These are phyloP conservation scores for Cyclocybe cylindracea DNA, from an alignment of 768 basidiomycete species.

Conservation along the genomic window DNA sequence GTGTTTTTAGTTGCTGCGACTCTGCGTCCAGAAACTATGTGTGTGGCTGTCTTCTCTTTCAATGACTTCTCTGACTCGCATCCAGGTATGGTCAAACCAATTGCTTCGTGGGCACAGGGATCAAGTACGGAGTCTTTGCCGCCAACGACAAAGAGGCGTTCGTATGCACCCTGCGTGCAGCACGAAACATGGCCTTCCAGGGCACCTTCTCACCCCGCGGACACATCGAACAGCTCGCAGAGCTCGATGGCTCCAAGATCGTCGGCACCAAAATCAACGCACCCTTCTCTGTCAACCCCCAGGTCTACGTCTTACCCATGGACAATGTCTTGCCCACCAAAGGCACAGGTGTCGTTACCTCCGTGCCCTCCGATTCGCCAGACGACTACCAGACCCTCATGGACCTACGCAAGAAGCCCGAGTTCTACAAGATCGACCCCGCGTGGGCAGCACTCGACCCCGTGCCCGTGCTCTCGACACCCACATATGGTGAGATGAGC, in stretches of 20 bases:
- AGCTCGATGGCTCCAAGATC: slow-evolving; percentile 77
- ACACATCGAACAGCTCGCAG: slow-evolving; percentile 68
- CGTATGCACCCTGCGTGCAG: slow-evolving; percentile 85
- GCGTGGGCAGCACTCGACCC: slow-evolving; percentile 85
- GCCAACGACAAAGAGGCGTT: slow-evolving; percentile 86
- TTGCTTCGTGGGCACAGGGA: slow-evolving; percentile 87
- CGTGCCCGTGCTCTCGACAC: slow-evolving; percentile 84
- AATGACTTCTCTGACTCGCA: slow-evolving; percentile 7
- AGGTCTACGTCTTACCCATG: slow-evolving; percentile 98
- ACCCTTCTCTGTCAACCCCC: slow-evolving; percentile 76
- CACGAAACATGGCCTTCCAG: slow-evolving; percentile 98
- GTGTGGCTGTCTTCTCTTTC: slow-evolving; percentile 22
- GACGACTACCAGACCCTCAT: slow-evolving; percentile 91
- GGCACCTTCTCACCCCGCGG: slow-evolving; percentile 76
- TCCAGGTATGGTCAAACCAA: slow-evolving; percentile 96
- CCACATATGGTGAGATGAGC: slow-evolving; percentile 90
- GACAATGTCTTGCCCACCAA: slow-evolving; percentile 96
- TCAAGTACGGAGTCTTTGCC: slow-evolving; percentile 94
- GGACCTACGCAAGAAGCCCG: slow-evolving; percentile 94
- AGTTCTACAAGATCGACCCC: slow-evolving; percentile 93
- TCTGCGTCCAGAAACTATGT: slow-evolving; percentile 96
- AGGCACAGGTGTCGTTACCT: slow-evolving; percentile 98
- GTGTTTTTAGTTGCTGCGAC: slow-evolving; percentile 96
- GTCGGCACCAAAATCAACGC: slow-evolving; percentile 91
- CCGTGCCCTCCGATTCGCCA: slow-evolving; percentile 97